Base-by-base conservation (phyloP, 2,329 filamentous ascomycete species). In the Helotiales sp. region DNA sequence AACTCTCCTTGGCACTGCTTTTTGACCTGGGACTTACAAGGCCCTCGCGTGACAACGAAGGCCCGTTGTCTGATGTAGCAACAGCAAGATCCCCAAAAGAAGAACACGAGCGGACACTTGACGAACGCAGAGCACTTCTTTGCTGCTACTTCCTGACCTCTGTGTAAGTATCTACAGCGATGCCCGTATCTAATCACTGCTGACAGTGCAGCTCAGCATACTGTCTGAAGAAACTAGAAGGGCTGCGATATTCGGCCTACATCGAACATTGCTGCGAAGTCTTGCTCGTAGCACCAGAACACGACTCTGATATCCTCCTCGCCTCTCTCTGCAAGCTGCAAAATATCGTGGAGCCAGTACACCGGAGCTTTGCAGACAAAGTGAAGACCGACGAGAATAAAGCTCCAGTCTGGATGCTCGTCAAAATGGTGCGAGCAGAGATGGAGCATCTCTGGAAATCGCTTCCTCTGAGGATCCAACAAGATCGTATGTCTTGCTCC, bases 1-100 rank as follows among this genome's bases (percentile, higher is more conserved):
- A 73, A 55, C 52, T 74, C 6, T 30, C 68, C 10, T 22, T 72
- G 11, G 64, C 66, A 8, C 15, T 74, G 57, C 30, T 73, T 17
- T 72, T 68, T 47, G 72, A 74, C 63, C 54, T 74, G 1, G 71
- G 71, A 3, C 49, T 74, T 8, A 68, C 68, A 10, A 70, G 64
- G 28, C 69, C 70, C 24, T 54, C 65, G 11, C 65, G 64, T 11
- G 64, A 70, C 13, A 64, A 61, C 28, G 70, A 71, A 22, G 66
- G 63, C 2, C 69, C 66, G 2, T 20, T 67, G 11, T 26, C 20
- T 20, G 64, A 67, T 45, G 43, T 45, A 26, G 43, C 20, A 11
- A 26, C 30, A 17, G 30, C 30, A 26, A 47, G 20, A 24, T 49
- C 26, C 10, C 40, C 17, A 11, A 63, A 58, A 11, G 66, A 65